A percentile compares a stretch with the other conserved stretches of the same genome.
phyloP scores from a whole-genome alignment of 345 rosid species.

The Aethionema arabicum region DNA sequence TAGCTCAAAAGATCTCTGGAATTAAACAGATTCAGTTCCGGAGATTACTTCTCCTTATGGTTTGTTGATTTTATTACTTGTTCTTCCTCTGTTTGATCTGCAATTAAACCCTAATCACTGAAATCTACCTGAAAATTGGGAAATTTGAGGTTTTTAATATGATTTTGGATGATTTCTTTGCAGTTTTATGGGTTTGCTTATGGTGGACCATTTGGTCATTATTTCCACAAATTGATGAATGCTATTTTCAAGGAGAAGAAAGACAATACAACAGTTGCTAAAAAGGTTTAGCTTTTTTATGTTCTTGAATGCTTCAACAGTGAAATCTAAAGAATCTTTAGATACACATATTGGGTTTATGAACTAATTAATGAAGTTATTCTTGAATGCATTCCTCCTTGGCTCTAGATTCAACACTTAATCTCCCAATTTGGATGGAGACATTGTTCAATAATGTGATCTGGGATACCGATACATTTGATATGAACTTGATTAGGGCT shows the following conservation, averaged over 20 bases:
- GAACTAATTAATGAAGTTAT: background rate
- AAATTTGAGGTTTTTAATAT: slow-evolving; percentile 6
- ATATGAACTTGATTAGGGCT: slow-evolving; percentile 3
- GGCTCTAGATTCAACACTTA: background rate
- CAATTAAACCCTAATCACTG: slow-evolving; percentile 6
- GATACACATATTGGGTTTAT: too few species aligned
- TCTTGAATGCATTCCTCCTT: slow-evolving; percentile 1
- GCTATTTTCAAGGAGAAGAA: slow-evolving; percentile 69
- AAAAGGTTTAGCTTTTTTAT: slow-evolving; percentile 52
- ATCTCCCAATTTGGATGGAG: background rate
- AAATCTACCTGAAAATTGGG: background rate
- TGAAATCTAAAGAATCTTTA: too few species aligned
- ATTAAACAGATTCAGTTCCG: slow-evolving; percentile 62
- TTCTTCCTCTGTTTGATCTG: slow-evolving; percentile 5
- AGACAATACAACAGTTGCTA: slow-evolving; percentile 66
- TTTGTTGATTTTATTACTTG: slow-evolving; percentile 33
- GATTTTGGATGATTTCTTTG: slow-evolving; percentile 21
- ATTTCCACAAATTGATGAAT: slow-evolving; percentile 81
- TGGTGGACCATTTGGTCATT: slow-evolving; percentile 92
- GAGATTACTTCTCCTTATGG: slow-evolving; percentile 72
- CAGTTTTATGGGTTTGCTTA: slow-evolving; percentile 89
- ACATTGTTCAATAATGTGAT: background rate
- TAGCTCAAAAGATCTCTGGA: slow-evolving; percentile 92
- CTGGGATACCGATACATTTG: background rate
- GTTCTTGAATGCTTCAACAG: background rate